These are phyloP conservation scores for Escovopsis sp. DNA, from an alignment of 2,329 filamentous ascomycete genomes.

Conservation along the genomic window DNA sequence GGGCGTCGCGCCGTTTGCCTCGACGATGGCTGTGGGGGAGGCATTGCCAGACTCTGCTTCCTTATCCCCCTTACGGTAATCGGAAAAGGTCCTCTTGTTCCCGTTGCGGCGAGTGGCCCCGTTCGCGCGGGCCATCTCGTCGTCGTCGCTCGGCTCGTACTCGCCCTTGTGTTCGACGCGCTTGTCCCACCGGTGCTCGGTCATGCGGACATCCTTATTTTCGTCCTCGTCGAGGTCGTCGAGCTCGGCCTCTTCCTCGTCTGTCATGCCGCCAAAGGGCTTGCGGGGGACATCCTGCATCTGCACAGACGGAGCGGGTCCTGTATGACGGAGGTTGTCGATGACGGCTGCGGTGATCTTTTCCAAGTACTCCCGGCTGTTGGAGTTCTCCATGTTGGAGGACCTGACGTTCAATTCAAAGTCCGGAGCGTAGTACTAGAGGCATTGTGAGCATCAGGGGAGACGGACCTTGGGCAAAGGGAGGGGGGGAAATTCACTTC, in stretches of 20 bases:
- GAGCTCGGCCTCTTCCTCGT: constrained; percentile 50
- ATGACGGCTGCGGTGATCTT: constrained; percentile 68
- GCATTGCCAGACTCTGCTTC: constrained; percentile 22
- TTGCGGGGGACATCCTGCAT: constrained; percentile 62
- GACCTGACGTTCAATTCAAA: constrained; percentile 82
- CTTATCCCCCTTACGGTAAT: constrained; percentile 30
- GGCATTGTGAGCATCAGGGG: constrained; percentile 8
- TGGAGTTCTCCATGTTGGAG: constrained; percentile 82
- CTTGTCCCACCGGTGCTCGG: constrained; percentile 70
- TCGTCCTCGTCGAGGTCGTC: constrained; percentile 68
- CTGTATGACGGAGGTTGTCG: constrained; percentile 75
- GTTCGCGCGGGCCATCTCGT: constrained; percentile 60
- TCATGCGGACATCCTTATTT: constrained; percentile 70
- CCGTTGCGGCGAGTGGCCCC: constrained; percentile 45
- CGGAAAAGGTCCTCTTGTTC: constrained; percentile 34
- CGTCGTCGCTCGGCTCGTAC: constrained; percentile 77
- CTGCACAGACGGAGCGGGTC: constrained; percentile 78
- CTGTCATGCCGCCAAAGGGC: constrained; percentile 45
- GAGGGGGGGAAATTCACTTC: constrained; percentile 29
- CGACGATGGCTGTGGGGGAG: constrained; percentile 20
- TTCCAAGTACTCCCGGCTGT: constrained; percentile 66
- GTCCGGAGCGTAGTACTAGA: constrained; percentile 76
- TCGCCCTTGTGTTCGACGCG: constrained; percentile 63
- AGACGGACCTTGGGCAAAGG: too few relatives aligned
- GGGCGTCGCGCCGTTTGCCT: constrained; percentile 14